Evolutionary conservation across 805 yeast species (phyloP).

Genomic region (Wickerhamomyces kurtzmanii): DNA sequence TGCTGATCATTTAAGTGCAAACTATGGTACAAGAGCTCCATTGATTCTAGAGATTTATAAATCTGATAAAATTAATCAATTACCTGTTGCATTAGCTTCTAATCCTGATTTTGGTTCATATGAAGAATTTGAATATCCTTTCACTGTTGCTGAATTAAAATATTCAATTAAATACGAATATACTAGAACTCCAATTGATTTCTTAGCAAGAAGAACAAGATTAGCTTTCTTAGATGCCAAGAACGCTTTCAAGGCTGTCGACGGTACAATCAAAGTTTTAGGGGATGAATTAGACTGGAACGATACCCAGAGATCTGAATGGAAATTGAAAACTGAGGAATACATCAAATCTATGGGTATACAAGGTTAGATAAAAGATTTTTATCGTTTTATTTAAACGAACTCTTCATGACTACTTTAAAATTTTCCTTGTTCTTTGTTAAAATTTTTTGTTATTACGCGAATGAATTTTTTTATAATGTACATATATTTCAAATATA

Average conservation of each 20-base stretch:
- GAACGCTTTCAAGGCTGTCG: slow-evolving; percentile 73
- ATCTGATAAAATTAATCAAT: slow-evolving; percentile 41
- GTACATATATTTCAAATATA: no score
- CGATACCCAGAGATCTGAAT: slow-evolving; percentile 40
- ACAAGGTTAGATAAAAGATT: no score
- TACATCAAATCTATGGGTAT: slow-evolving; percentile 59
- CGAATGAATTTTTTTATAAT: no score
- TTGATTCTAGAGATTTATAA: slow-evolving; percentile 52
- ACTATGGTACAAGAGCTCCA: slow-evolving; percentile 88
- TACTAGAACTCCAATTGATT: slow-evolving; percentile 80
- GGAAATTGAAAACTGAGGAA: slow-evolving; percentile 40
- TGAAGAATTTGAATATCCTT: slow-evolving; percentile 64
- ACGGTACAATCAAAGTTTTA: slow-evolving; percentile 80
- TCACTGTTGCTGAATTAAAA: slow-evolving; percentile 82
- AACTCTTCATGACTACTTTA: no score
- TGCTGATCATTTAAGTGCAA: slow-evolving; percentile 73
- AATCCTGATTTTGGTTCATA: slow-evolving; percentile 21
- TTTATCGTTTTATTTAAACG: no score
- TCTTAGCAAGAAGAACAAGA: slow-evolving; percentile 88
- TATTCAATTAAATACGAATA: slow-evolving; percentile 79
- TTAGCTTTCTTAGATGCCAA: slow-evolving; percentile 85
- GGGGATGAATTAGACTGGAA: slow-evolving; percentile 73
- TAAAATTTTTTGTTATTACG: no score
- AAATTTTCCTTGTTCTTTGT: no score
- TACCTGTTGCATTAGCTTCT: slow-evolving; percentile 55